Base-by-base conservation (phyloP, 805 yeast genomes). In the Yamadazyma endophytica region DNA sequence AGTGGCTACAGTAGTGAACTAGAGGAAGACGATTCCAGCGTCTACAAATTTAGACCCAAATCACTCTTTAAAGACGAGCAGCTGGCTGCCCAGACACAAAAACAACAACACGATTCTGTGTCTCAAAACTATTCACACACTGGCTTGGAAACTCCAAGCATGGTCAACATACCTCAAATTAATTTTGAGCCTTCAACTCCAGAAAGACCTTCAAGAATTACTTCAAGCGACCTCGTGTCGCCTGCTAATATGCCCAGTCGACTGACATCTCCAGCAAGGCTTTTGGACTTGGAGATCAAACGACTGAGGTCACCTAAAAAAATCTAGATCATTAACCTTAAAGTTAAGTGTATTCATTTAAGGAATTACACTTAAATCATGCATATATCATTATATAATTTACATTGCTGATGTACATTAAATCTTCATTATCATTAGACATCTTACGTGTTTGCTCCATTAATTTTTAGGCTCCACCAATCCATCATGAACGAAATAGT, bases 401-500 rank as follows among this genome's bases (percentile, higher is more conserved):
- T 17, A 26, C 22, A 26, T 26, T 18, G 19, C 19, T 17, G 14
- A 26, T 26, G 11, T 12, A 20, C 17, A 26, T 13, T 17, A 17
- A 9, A 11, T 26, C 29, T 18, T n/a, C n/a, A n/a, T n/a, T n/a
- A n/a, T n/a, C n/a, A n/a, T n/a, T n/a, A 12, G 13, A 14, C 14
- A 26, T n/a, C 17, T 9, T n/a, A 5, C 9, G 19, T 9, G n/a
- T n/a, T n/a, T n/a, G n/a, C n/a, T n/a, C n/a, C n/a, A n/a, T n/a
- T n/a, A n/a, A n/a, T n/a, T n/a, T n/a, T n/a, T n/a, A 1, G 89
- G 89, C 49, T 75, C 75, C 20, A 68, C 75, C 7, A 81, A 54
- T 4, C 89, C 89, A 44, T 75, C 77, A 50, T 79, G 75, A 12
- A 79, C 64, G 49, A 74, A 73, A 51, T 82, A 82, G 44, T 77